Conservation (phyloP, 805 yeast species). For the Myxozyma sirexii region DNA sequence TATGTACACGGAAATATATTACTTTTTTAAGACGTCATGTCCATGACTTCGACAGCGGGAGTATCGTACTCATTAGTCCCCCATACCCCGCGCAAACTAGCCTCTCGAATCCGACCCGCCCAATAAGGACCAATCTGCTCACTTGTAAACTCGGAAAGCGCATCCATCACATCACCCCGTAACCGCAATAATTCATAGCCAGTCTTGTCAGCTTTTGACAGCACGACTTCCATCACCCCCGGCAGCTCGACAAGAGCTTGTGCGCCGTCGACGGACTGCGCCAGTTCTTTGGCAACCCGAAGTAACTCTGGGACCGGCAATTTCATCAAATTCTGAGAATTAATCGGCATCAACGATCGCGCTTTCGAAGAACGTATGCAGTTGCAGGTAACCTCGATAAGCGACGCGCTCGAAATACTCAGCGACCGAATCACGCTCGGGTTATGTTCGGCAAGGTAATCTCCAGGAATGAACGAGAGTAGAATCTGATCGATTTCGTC, state of each 20-base stretch:
- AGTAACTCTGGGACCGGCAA: conserved; percentile 32
- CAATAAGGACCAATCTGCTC: conserved; percentile 30
- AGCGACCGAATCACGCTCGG: conserved; percentile 21
- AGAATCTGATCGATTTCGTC: conserved; percentile 21
- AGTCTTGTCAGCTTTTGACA: conserved; percentile 20
- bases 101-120: conserved; percentile 26
- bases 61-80: conserved; percentile 15
- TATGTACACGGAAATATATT: background rate
- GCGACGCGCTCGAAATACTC: conserved; percentile 15
- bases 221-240: conserved; percentile 31
- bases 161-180: conserved; percentile 27
- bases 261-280: conserved; percentile 25
- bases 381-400: conserved; percentile 18
- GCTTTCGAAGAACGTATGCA: conserved; percentile 11
- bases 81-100: conserved; percentile 24
- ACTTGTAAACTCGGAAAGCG: conserved; percentile 17
- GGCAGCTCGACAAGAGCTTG: conserved; percentile 27
- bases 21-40: conserved; percentile 7
- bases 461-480: conserved; percentile 20
- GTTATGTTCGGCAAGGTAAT: conserved; percentile 16
- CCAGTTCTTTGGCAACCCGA: conserved; percentile 20
- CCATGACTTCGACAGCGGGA: conserved; percentile 31
- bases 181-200: conserved; percentile 26
- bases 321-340: conserved; percentile 17
- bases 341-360: conserved; percentile 6